Evolutionary conservation across 2,329 filamentous ascomycete genomes (phyloP), one percentile per base, ranked within the genome.

Genomic region (Aspergillus fructus): DNA sequence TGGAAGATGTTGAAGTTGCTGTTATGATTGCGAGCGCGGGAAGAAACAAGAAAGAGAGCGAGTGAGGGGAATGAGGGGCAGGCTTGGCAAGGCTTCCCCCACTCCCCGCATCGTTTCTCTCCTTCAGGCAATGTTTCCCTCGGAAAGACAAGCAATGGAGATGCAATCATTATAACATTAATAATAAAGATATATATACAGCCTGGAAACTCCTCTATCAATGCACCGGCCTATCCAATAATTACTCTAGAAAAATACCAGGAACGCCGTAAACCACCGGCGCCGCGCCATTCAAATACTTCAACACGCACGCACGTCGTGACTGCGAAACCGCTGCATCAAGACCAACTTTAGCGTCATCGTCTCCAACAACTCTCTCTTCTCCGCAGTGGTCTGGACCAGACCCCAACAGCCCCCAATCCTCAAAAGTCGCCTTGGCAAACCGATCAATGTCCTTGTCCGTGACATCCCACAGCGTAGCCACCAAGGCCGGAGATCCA

Each of bases 371-470:
- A 52, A 50, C 61, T 33, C 27, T 9, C 27, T 62, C 68, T 73
- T 57, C 81, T 81, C 27, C 27, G 27, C 27, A 30, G 9, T 30
- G 27, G 27, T 11, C 27, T 30, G 27, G 27, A 11, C 27, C 73
- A 81, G 81, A 72, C 65, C 19, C 41, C 41, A 66, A 89, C 6
- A 99, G 73, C 0, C 94, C 94, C 94, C 94, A 99, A 66, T 89
- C 83, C 70, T 94, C 89, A 71, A 96, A 89, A 3, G 89, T 80
- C 24, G 83, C 81, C 34, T 88, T 86, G 0, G 93, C 90, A 73
- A 96, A 96, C 17, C 93, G 89, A 77, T 99, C 96, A 72, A 97
- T 96, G 73, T 99, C 94, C 68, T 90, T 90, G 72, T 99, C 94
- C 9, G 94, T 99, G 49, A 99, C 94, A 74, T 99, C 94, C 94